Evolutionary conservation across 257 asterid species (phyloP), one percentile per base, ranked within the genome.

Genomic region (Galeopsis tetrahit): DNA sequence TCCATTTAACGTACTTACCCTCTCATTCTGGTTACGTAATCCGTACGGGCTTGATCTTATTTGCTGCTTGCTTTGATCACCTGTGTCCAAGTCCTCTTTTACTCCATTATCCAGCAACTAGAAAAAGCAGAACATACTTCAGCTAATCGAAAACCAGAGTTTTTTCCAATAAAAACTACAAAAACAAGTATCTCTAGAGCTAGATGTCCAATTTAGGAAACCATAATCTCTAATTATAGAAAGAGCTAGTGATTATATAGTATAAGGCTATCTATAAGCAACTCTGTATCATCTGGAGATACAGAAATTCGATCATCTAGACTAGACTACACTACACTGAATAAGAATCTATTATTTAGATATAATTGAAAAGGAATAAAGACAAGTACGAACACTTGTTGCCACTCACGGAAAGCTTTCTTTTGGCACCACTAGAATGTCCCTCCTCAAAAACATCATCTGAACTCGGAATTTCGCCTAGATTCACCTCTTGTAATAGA

Each of bases 1-100:
- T 61, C 8, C 33, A 34, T 35, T 35, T 49, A 51, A 34, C 2
- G 39, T 4, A 69, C 66, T 55, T n/a, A 69, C 74, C 66, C 43
- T 69, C 49, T 55, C 66, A 2, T 40, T 56, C 6, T 39, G 43
- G 66, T 56, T 56, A 69, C 7, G 74, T 2, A 39, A 5, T 34
- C 13, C 10, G 4, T 34, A 13, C 4, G 33, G 6, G 3, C 43
- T 66, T 11, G 1, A n/a, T 7, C 33, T 7, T 6, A 13, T 42
- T 7, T 10, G 63, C 6, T 56, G 42, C 3, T 69, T 69, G 44
- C 33, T 17, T 33, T 55, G 52, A 2, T 11, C 31, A 17, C 10
- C 43, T 44, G 7, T 21, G 6, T 21, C 65, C 7, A 35, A 40
- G 15, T 39, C 66, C 15, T 40, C 57, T 44, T 69, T 69, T 35